Conservation (phyloP, 805 yeast genomes). For the Ogataea pignaliae region DNA sequence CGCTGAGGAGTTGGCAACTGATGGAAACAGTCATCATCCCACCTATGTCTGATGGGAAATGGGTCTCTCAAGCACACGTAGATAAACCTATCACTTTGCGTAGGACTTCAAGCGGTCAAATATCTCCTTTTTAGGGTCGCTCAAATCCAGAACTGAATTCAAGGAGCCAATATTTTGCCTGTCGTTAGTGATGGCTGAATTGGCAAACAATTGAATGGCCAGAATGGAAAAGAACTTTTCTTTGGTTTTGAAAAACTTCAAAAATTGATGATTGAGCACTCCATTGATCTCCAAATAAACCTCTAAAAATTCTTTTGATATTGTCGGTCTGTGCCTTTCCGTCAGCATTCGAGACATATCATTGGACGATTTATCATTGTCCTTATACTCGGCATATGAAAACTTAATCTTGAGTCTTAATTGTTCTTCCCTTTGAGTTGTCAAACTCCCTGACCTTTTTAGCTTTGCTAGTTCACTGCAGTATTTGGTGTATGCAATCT, state of each 20-base stretch:
- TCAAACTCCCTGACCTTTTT: constrained; percentile 11
- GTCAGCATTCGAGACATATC: background rate
- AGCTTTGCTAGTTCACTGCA: constrained; percentile 14
- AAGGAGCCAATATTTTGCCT: background rate
- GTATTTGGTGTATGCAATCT: background rate
- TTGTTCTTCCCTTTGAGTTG: constrained; percentile 11
- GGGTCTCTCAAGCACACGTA: background rate
- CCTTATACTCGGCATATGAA: constrained; percentile 1
- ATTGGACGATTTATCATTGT: background rate
- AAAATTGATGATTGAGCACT: background rate
- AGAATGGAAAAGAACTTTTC: constrained; percentile 3
- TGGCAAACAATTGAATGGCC: constrained; percentile 3
- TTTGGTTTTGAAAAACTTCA: constrained; percentile 2
- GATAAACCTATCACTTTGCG: background rate
- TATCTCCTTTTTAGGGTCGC: constrained; percentile 2
- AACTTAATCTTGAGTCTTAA: constrained; percentile 32
- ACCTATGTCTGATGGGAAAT: too few relatives aligned
- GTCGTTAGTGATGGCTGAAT: background rate
- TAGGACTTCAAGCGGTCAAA: background rate
- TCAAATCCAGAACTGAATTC: constrained; percentile 3
- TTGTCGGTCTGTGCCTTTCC: background rate
- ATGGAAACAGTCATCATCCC: too few relatives aligned
- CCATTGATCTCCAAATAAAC: constrained; percentile 4
- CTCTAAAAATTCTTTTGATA: background rate
- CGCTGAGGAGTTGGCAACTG: too few relatives aligned